A percentile compares a stretch with the other conserved stretches of the same genome.
Evolutionary conservation across 805 yeast species (phyloP).

Genomic region (Metschnikowia peoriensis): DNA sequence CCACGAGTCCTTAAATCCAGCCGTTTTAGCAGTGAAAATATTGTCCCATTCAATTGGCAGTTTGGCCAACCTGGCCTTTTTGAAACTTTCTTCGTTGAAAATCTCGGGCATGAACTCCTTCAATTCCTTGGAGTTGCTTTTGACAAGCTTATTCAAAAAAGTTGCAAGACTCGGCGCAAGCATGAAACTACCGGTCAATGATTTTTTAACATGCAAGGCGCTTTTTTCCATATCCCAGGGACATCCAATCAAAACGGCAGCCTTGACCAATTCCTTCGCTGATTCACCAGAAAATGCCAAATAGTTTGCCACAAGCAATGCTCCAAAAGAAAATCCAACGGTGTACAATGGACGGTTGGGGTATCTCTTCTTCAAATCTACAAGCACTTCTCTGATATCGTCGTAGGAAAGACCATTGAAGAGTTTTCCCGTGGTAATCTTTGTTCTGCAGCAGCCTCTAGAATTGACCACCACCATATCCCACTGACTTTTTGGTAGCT

Average conservation of each 20-base stretch:
- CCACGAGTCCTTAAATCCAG: slow-evolving; percentile 60
- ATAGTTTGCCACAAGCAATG: slow-evolving; percentile 66
- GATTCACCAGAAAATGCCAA: slow-evolving; percentile 54
- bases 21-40: slow-evolving; percentile 58
- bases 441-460: slow-evolving; percentile 74
- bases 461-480: slow-evolving; percentile 69
- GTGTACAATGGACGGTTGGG: slow-evolving; percentile 65
- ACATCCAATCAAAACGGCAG: slow-evolving; percentile 57
- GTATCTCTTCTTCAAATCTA: slow-evolving; percentile 46
- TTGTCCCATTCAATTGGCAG: slow-evolving; percentile 61
- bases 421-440: slow-evolving; percentile 64
- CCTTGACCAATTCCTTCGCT: slow-evolving; percentile 35
- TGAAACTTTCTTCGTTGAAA: slow-evolving; percentile 37
- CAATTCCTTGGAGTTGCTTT: slow-evolving; percentile 36
- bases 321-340: slow-evolving; percentile 83
- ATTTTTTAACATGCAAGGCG: slow-evolving; percentile 38
- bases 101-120: slow-evolving; percentile 26
- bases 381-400: slow-evolving; percentile 59
- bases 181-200: slow-evolving; percentile 35
- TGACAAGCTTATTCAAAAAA: slow-evolving; percentile 32
- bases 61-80: slow-evolving; percentile 43
- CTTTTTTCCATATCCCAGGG: slow-evolving; percentile 74
- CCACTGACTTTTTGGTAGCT: slow-evolving; percentile 35
- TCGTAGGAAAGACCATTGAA: slow-evolving; percentile 72
- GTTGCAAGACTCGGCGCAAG: slow-evolving; percentile 33